phyloP scores from a whole-genome alignment of 495 filamentous ascomycete genomes.

The Durotheca rogersii region DNA sequence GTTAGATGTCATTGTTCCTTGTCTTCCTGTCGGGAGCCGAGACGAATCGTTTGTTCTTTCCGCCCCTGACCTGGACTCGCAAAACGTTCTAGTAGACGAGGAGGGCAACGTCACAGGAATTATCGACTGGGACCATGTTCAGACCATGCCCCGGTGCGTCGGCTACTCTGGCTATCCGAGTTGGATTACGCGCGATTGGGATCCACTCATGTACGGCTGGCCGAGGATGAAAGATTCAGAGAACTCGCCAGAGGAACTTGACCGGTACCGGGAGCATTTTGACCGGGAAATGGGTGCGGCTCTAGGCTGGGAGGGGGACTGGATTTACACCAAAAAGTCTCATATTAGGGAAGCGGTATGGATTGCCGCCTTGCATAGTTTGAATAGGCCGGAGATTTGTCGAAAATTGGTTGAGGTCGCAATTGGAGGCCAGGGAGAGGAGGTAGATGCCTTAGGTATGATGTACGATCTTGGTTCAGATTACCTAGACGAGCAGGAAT shows the following conservation, averaged over 20 bases:
- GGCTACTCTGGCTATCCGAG: constrained; percentile 22
- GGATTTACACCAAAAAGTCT: constrained; percentile 19
- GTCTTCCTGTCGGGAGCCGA: constrained; percentile 11
- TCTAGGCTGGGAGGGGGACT: constrained; percentile 13
- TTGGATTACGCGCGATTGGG: constrained; percentile 44
- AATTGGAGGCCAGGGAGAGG: background rate
- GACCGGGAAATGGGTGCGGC: constrained; percentile 17
- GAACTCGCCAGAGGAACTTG: constrained; percentile 9
- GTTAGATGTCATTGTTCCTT: background rate
- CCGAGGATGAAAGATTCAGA: constrained; percentile 5
- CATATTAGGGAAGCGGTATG: constrained; percentile 26
- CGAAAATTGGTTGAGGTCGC: constrained; percentile 5
- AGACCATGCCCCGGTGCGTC: constrained; percentile 35
- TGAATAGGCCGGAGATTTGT: constrained; percentile 5
- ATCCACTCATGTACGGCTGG: constrained; percentile 37
- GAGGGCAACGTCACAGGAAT: constrained; percentile 42
- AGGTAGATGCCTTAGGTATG: background rate
- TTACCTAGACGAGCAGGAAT: background rate
- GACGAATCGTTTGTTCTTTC: constrained; percentile 38
- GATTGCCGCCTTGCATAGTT: constrained; percentile 18
- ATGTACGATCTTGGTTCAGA: constrained; percentile 4
- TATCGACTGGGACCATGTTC: constrained; percentile 48
- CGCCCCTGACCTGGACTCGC: constrained; percentile 41
- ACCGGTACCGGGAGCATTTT: constrained; percentile 20
- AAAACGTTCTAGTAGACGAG: constrained; percentile 42